phyloP scores from a whole-genome alignment of 768 basidiomycete genomes.

The Kwoniella sp. region DNA sequence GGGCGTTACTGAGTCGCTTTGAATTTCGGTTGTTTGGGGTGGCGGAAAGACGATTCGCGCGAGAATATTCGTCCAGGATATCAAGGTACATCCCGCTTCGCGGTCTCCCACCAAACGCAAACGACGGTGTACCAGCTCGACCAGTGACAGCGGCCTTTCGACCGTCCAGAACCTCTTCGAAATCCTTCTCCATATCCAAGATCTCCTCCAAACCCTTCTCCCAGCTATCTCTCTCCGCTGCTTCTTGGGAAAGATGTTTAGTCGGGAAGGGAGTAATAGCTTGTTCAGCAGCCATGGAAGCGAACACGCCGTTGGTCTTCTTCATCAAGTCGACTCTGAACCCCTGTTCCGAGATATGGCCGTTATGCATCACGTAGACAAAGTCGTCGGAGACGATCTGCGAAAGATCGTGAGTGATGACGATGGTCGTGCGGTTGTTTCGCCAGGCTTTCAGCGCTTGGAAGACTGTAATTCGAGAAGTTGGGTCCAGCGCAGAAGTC shows the following conservation, averaged over 20 bases:
- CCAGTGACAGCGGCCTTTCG: neutral
- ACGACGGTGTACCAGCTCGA: conserved; percentile 31
- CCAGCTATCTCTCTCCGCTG: conserved; percentile 6
- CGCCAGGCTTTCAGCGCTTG: conserved; percentile 68
- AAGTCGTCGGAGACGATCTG: conserved; percentile 77
- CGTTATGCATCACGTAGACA: conserved; percentile 86
- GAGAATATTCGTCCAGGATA: conserved; percentile 48
- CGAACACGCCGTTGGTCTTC: conserved; percentile 65
- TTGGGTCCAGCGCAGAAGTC: conserved; percentile 70
- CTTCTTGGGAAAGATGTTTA: conserved; percentile 48
- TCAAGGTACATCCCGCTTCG: conserved; percentile 42
- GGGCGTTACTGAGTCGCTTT: conserved; percentile 26
- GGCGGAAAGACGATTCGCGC: conserved; percentile 5
- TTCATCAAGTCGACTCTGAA: conserved; percentile 76
- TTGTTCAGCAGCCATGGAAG: conserved; percentile 67
- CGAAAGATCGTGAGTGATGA: conserved; percentile 93
- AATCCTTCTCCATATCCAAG: conserved; percentile 62
- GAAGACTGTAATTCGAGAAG: conserved; percentile 82
- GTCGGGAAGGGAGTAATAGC: conserved; percentile 56
- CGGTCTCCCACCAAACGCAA: conserved; percentile 31
- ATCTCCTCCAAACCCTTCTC: conserved; percentile 59
- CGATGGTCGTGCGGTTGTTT: conserved; percentile 77
- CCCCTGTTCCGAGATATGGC: conserved; percentile 80
- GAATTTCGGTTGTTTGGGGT: neutral
- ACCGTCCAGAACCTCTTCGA: conserved; percentile 29